Conservation (phyloP, 371 early-diverging fungal species). For the Entomophthora muscae region DNA sequence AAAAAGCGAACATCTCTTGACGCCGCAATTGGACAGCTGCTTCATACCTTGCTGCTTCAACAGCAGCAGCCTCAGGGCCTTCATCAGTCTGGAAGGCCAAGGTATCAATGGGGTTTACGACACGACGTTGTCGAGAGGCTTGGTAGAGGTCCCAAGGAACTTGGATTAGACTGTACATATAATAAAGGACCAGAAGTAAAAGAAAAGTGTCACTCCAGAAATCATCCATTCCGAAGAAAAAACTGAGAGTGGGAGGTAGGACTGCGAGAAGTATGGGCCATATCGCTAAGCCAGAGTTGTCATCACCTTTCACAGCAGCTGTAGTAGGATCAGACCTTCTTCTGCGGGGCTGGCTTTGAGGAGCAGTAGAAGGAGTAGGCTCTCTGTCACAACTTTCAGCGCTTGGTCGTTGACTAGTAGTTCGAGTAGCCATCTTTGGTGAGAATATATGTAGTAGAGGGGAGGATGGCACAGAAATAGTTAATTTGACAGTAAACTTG, state of each 20-base stretch:
- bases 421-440: no score
- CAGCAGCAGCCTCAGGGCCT: conserved; percentile 14
- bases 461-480: no score
- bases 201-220: conserved; percentile 46
- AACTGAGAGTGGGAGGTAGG: conserved; percentile 38
- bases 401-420: no score
- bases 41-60: conserved; percentile 17
- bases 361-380: no score
- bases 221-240: conserved; percentile 40
- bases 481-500: no score
- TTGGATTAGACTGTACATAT: conserved; percentile 47
- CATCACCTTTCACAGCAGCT: neutral
- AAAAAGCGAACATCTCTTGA: conserved; percentile 29
- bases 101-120: conserved; percentile 11
- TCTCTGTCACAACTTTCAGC: no score
- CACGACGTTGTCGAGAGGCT: conserved; percentile 32
- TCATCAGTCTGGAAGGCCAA: conserved; percentile 12
- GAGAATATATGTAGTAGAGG: no score
- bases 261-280: conserved; percentile 48
- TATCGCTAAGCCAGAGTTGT: conserved; percentile 8
- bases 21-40: conserved; percentile 26
- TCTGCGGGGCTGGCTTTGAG: no score
- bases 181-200: conserved; percentile 34
- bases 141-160: conserved; percentile 52
- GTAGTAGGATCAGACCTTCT: no score